These are phyloP conservation scores for Heterobasidion parviporum DNA, from an alignment of 1,284 basidiomycete genomes.

Conservation along the genomic window DNA sequence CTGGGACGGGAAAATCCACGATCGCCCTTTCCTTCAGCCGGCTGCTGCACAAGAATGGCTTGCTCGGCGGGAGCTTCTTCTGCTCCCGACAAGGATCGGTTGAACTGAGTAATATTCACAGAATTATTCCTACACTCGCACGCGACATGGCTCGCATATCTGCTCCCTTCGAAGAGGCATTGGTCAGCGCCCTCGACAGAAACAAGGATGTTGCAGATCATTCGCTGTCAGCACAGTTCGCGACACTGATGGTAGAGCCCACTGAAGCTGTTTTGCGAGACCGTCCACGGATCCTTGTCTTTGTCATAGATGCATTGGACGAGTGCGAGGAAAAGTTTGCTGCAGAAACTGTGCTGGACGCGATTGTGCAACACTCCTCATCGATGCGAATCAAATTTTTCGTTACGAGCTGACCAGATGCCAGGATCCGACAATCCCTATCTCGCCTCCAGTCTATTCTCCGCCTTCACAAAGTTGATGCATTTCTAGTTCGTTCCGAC, in stretches of 20 bases:
- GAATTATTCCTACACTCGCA: not conserved
- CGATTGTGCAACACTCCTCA: not conserved
- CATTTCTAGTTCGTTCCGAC: not conserved
- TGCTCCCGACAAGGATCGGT: not conserved
- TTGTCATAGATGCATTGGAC: not conserved
- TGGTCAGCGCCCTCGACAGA: not conserved
- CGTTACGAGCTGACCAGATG: not conserved
- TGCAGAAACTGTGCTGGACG: not conserved
- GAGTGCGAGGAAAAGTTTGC: not conserved
- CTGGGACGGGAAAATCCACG: conserved; percentile 17
- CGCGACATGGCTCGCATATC: not conserved
- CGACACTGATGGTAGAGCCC: not conserved
- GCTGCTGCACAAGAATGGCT: not conserved
- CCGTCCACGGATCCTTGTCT: not conserved
- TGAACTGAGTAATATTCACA: not conserved
- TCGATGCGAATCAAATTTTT: not conserved
- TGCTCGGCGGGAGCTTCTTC: not conserved
- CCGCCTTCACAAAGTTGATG: not conserved
- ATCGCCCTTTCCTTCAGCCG: conserved; percentile 5
- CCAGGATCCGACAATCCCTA: not conserved
- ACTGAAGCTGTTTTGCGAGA: not conserved
- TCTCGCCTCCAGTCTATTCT: not conserved
- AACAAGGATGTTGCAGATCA: not conserved
- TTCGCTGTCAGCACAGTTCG: not conserved
- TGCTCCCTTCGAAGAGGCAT: not conserved